Conservation (phyloP, 2,329 filamentous ascomycete species). For the Botrytis squamosa region DNA sequence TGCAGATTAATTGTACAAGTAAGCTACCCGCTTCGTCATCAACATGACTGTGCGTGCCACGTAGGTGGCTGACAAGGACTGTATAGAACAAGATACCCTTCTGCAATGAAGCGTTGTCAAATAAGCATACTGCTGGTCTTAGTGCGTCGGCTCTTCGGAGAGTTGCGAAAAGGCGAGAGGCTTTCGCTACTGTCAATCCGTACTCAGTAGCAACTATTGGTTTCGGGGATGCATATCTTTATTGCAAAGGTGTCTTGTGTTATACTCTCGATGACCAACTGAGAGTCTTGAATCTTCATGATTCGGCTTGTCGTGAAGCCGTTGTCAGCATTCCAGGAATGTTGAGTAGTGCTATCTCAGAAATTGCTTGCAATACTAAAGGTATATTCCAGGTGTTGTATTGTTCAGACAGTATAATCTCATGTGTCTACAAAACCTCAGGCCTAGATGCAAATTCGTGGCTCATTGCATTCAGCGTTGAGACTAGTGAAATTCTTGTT, state of each 20-base stretch:
- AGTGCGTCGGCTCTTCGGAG: conserved; percentile 58
- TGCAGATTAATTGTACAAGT: conserved; percentile 36
- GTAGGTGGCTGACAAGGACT: conserved; percentile 12
- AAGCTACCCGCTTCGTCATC: conserved; percentile 14
- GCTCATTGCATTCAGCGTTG: conserved; percentile 53
- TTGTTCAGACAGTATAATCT: conserved; percentile 56
- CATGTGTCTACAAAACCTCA: conserved; percentile 53
- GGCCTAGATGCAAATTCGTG: conserved; percentile 45
- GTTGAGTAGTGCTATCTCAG: conserved; percentile 41
- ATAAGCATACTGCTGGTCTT: conserved; percentile 23
- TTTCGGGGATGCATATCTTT: conserved; percentile 60
- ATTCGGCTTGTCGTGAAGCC: conserved; percentile 49
- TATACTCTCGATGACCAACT: conserved; percentile 56
- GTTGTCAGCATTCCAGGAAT: conserved; percentile 53
- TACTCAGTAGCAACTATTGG: conserved; percentile 61
- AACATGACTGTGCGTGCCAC: neutral
- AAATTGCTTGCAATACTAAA: conserved; percentile 40
- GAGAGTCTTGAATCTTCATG: conserved; percentile 58
- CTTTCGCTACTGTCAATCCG: conserved; percentile 60
- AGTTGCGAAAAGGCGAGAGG: conserved; percentile 58
- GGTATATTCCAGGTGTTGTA: conserved; percentile 56
- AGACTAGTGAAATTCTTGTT: conserved; percentile 44
- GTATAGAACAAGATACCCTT: conserved; percentile 34
- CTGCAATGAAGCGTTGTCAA: conserved; percentile 33
- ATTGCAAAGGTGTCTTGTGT: conserved; percentile 62